These are phyloP conservation scores for Trichoderma atrobrunneum DNA, from an alignment of 2,329 filamentous ascomycete genomes.

Conservation along the genomic window DNA sequence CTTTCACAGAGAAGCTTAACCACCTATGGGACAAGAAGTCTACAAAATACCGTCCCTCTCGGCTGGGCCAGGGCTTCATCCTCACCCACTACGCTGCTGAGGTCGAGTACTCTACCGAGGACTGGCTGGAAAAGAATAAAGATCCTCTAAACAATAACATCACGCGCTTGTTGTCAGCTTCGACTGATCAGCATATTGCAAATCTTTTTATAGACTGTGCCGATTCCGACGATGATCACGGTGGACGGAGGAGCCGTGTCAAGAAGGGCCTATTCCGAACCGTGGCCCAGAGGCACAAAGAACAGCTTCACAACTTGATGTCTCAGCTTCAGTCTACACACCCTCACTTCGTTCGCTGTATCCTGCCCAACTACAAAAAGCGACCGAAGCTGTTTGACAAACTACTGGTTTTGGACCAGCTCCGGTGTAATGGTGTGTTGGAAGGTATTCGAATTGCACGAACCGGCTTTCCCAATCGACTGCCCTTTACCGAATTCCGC, in stretches of 20 bases:
- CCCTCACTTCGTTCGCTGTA: conserved; percentile 96
- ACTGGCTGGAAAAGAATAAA: conserved; percentile 99
- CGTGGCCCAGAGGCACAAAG: conserved; percentile 94
- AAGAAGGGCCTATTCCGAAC: conserved; percentile 98
- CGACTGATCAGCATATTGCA: conserved; percentile 78
- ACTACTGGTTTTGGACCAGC: conserved; percentile 88
- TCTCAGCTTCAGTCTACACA: conserved; percentile 90
- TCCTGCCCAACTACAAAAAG: conserved; percentile 97
- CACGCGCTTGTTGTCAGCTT: conserved; percentile 80
- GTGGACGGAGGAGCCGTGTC: conserved; percentile 71
- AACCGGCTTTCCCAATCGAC: conserved; percentile 92
- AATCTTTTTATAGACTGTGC: conserved; percentile 84
- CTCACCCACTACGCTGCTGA: conserved; percentile 97
- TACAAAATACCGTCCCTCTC: conserved; percentile 83
- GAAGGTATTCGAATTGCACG: conserved; percentile 96
- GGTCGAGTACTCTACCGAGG: conserved; percentile 92
- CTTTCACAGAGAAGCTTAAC: conserved; percentile 97
- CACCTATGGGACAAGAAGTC: conserved; percentile 95
- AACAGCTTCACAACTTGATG: conserved; percentile 97
- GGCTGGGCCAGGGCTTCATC: conserved; percentile 87
- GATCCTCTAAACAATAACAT: conserved; percentile 97
- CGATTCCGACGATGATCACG: conserved; percentile 71
- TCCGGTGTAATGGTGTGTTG: conserved; percentile 98
- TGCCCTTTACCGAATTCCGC: conserved; percentile 90
- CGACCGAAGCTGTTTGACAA: conserved; percentile 88